Conservation (phyloP, 768 basidiomycete genomes). For the Leccinum barrowsii region DNA sequence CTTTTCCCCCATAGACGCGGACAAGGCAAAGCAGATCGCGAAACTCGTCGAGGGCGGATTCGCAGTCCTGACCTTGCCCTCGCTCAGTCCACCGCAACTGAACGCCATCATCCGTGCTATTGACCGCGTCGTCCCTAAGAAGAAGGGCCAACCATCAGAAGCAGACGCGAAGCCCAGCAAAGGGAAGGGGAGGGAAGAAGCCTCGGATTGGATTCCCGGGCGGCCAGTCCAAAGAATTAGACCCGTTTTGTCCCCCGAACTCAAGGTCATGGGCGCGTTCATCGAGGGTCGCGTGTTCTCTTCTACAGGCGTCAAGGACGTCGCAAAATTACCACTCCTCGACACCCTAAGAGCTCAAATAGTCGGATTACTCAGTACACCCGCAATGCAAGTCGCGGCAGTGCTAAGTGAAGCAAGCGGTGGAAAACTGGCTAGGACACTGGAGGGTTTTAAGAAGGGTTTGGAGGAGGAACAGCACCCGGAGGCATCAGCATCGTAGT, state of each 20-base stretch:
- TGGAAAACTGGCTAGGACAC: constrained; percentile 62
- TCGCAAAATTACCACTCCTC: constrained; percentile 74
- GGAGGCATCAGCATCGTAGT: constrained; percentile 21
- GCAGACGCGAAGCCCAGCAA: constrained; percentile 43
- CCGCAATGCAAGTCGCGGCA: constrained; percentile 68
- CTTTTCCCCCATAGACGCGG: constrained; percentile 46
- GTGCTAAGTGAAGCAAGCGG: constrained; percentile 68
- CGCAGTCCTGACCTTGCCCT: constrained; percentile 61
- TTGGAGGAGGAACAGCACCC: constrained; percentile 47
- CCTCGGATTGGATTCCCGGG: constrained; percentile 63
- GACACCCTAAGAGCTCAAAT: constrained; percentile 78
- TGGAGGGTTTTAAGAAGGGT: constrained; percentile 71
- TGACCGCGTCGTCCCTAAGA: constrained; percentile 61
- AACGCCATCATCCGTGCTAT: constrained; percentile 63
- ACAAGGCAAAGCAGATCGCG: constrained; percentile 50
- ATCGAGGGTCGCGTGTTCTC: constrained; percentile 74
- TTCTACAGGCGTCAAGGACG: constrained; percentile 52
- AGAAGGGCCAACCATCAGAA: constrained; percentile 48
- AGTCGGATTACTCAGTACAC: constrained; percentile 77
- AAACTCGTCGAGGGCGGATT: constrained; percentile 56
- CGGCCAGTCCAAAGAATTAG: constrained; percentile 59
- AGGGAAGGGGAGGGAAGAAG: constrained; percentile 52
- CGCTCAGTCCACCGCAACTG: constrained; percentile 71
- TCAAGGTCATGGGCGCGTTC: constrained; percentile 74
- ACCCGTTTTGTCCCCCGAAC: constrained; percentile 55